These are phyloP conservation scores for Picea sitchensis DNA, from an alignment of 75 land plant species.

Conservation along the genomic window DNA sequence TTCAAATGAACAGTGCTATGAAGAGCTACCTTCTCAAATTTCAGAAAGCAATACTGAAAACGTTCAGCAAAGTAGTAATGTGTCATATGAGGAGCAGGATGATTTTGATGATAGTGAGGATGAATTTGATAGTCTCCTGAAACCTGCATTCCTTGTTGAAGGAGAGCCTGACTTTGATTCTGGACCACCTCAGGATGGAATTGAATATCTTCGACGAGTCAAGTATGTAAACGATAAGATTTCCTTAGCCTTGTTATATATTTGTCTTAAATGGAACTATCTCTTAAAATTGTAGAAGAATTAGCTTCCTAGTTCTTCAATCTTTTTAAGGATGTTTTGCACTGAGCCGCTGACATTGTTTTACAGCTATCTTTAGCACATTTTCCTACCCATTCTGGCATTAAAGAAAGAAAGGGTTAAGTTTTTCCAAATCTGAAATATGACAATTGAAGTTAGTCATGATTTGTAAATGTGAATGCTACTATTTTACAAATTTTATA, in stretches of 20 bases:
- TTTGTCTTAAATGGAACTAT: not conserved
- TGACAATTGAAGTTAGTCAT: too few species aligned
- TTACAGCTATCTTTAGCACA: too few species aligned
- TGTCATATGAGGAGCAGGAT: constrained; percentile 9
- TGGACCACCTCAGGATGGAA: constrained; percentile 87
- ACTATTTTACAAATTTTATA: too few species aligned
- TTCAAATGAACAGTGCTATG: not conserved
- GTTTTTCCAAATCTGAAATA: too few species aligned
- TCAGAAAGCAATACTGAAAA: not conserved
- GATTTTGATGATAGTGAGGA: constrained; percentile 59
- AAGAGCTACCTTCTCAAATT: not conserved
- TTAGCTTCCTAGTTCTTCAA: not conserved
- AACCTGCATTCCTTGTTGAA: constrained; percentile 69
- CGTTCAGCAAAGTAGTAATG: not conserved
- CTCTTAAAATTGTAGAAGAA: not conserved
- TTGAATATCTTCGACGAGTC: constrained; percentile 89
- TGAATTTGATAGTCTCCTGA: constrained; percentile 53
- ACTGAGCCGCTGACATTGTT: too few species aligned
- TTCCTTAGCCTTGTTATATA: too few species aligned
- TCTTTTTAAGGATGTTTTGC: not conserved
- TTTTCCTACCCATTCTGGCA: too few species aligned
- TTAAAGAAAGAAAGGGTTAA: too few species aligned
- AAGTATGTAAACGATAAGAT: constrained; percentile 33
- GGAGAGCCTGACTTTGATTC: constrained; percentile 94
- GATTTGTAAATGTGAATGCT: too few species aligned